phyloP scores from a whole-genome alignment of 768 basidiomycete genomes.

The Auriculariales sp. region DNA sequence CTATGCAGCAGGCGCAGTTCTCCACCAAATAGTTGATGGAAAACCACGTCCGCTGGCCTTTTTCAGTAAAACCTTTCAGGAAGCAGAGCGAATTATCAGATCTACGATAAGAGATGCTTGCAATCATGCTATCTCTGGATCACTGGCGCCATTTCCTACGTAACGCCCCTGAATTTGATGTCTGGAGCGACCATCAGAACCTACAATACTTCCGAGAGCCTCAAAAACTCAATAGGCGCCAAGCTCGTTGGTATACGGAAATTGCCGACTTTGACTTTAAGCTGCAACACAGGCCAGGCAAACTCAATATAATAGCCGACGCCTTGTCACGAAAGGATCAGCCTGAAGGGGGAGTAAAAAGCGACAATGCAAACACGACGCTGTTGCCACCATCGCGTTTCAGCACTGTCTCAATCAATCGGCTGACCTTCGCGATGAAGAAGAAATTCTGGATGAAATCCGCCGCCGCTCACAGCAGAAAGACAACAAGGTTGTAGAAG shows the following conservation, averaged over 20 bases:
- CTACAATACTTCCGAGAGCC: constrained; percentile 9
- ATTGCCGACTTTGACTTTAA: constrained; percentile 6
- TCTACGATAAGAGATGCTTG: not conserved
- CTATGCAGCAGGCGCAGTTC: constrained; percentile 12
- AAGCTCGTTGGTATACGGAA: constrained; percentile 14
- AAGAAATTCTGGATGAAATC: too few species aligned
- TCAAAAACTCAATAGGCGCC: constrained; percentile 11
- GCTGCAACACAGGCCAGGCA: constrained; percentile 8
- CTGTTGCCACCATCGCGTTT: not conserved
- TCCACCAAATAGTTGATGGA: constrained; percentile 1
- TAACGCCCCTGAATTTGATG: not conserved
- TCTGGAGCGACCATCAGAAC: constrained; percentile 9
- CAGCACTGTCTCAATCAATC: too few species aligned
- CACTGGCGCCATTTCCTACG: constrained; percentile 1
- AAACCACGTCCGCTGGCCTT: not conserved
- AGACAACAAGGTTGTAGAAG: too few species aligned
- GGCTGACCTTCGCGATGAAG: too few species aligned
- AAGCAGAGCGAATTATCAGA: constrained; percentile 2
- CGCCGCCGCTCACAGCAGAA: too few species aligned
- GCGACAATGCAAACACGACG: constrained; percentile 8
- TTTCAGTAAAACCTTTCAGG: not conserved
- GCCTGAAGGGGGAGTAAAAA: constrained; percentile 8
- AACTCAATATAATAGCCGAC: not conserved
- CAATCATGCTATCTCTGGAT: not conserved
- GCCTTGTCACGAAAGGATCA: constrained; percentile 1